Evolutionary conservation across 2,329 filamentous ascomycete species (phyloP), one percentile per base, ranked within the genome.

Genomic region (Apiospora sp.): DNA sequence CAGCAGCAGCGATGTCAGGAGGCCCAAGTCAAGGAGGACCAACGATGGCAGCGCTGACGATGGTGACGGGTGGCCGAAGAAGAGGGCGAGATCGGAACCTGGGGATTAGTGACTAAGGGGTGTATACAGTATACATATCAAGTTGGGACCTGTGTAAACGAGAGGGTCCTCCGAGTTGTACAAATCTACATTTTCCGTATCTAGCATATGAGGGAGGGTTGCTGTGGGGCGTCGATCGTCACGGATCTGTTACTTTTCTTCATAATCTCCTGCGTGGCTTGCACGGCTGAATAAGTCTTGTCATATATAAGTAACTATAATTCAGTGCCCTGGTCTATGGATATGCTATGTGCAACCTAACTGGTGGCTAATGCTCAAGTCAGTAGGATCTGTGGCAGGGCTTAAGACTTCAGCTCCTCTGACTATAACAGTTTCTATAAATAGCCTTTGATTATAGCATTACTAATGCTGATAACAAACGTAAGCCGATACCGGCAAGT

Each of bases 21-120:
- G n/a, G n/a, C n/a, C n/a, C n/a, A n/a, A n/a, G n/a, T n/a, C n/a
- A n/a, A n/a, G n/a, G n/a, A n/a, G n/a, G n/a, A n/a, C n/a, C n/a
- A n/a, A n/a, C 5, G 58, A n/a, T n/a, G 19, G 22, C 13, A 34
- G n/a, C 7, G 58, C 12, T 13, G 58, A 41, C 4, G 34, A 41
- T 81, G 5, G 85, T 86, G 61, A 79, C n/a, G 69, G 22, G 14
- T 71, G 41, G 69, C 68, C 68, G 0, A 41, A 30, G 1, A 58
- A 70, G 34, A 58, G 48, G 34, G 34, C 30, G 27, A 70, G 8
- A 34, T 58, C 68, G 3, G 48, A 58, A 24, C n/a, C 41, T 27
- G 41, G 41, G 14, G 34, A n/a, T 41, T 41, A 14, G 19, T 41
- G 19, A n/a, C 19, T 2, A 41, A 1, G 27, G 13, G 34, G 16